A percentile compares a stretch with the other conserved stretches of the same genome.
These are phyloP conservation scores for Volvox reticuliferus DNA, from an alignment of 139 green algal genomes.

Conservation along the genomic window DNA sequence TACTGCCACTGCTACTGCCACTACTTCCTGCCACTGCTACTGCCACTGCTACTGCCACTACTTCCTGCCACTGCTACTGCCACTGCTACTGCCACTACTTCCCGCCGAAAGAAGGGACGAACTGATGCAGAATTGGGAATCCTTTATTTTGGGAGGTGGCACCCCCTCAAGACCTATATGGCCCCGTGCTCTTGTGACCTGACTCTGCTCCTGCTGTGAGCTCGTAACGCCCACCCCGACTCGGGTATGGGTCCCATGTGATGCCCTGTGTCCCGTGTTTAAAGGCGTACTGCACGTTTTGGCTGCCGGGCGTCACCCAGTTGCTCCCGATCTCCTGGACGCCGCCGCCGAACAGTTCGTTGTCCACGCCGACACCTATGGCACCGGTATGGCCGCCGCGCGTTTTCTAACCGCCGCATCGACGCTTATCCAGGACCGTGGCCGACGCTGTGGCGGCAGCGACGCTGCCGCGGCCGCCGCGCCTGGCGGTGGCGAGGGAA, in stretches of 20 bases:
- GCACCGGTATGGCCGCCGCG: constrained; percentile 12
- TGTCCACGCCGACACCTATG: neutral
- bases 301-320: neutral
- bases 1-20: too few species aligned
- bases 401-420: neutral
- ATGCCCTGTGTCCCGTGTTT: neutral
- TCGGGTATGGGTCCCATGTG: neutral
- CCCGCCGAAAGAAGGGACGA: too few species aligned
- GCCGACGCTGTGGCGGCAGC: neutral
- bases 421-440: neutral
- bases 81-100: too few species aligned
- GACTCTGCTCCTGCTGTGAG: neutral
- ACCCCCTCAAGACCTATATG: neutral
- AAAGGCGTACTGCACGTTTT: constrained; percentile 7
- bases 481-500: too few species aligned
- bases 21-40: too few species aligned
- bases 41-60: too few species aligned
- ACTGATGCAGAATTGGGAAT: too few species aligned
- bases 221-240: neutral
- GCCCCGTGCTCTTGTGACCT: neutral
- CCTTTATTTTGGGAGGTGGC: neutral
- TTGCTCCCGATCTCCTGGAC: constrained; percentile 4
- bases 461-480: neutral
- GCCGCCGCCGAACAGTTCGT: constrained; percentile 32
- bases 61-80: too few species aligned